These are phyloP conservation scores for Parathielavia hyrcaniae DNA, from an alignment of 495 filamentous ascomycete species.

Conservation along the genomic window DNA sequence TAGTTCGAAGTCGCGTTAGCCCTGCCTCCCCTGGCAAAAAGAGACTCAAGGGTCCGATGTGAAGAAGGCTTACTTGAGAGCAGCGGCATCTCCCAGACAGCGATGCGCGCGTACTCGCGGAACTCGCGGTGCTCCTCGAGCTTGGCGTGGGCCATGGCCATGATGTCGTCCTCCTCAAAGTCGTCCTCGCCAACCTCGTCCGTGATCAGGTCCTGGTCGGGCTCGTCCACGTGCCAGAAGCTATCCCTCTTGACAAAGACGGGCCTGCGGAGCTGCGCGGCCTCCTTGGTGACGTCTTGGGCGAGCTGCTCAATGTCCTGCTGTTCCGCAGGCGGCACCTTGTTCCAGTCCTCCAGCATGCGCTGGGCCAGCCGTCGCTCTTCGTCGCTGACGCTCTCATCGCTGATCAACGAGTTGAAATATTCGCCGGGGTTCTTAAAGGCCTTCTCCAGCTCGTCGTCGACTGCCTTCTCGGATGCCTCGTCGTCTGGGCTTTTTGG, in stretches of 20 bases:
- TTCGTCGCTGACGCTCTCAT: slow-evolving; percentile 5
- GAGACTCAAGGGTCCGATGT: neutral
- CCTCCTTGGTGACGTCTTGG: slow-evolving; percentile 8
- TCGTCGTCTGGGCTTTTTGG: slow-evolving; percentile 19
- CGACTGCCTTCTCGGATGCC: slow-evolving; percentile 3
- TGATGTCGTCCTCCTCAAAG: slow-evolving; percentile 71
- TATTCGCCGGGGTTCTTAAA: slow-evolving; percentile 22
- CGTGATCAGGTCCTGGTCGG: slow-evolving; percentile 38
- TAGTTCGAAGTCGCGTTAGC: slow-evolving; percentile 28
- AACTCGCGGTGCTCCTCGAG: slow-evolving; percentile 85
- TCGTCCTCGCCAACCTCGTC: slow-evolving; percentile 38
- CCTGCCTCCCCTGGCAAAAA: slow-evolving; percentile 3
- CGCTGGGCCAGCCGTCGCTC: slow-evolving; percentile 9
- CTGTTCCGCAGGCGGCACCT: slow-evolving; percentile 12
- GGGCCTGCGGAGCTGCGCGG: slow-evolving; percentile 11
- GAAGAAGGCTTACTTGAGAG: slow-evolving; percentile 64
- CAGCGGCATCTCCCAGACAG: slow-evolving; percentile 94
- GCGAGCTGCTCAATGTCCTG: slow-evolving; percentile 13
- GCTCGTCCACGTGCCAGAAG: slow-evolving; percentile 42
- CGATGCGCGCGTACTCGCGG: slow-evolving; percentile 77
- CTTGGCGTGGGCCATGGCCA: slow-evolving; percentile 71
- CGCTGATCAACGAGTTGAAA: slow-evolving; percentile 9
- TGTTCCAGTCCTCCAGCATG: slow-evolving; percentile 20
- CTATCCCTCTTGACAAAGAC: slow-evolving; percentile 13
- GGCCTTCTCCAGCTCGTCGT: slow-evolving; percentile 7